phyloP scores from a whole-genome alignment of 2,329 filamentous ascomycete genomes.

The Beauveria varroae region DNA sequence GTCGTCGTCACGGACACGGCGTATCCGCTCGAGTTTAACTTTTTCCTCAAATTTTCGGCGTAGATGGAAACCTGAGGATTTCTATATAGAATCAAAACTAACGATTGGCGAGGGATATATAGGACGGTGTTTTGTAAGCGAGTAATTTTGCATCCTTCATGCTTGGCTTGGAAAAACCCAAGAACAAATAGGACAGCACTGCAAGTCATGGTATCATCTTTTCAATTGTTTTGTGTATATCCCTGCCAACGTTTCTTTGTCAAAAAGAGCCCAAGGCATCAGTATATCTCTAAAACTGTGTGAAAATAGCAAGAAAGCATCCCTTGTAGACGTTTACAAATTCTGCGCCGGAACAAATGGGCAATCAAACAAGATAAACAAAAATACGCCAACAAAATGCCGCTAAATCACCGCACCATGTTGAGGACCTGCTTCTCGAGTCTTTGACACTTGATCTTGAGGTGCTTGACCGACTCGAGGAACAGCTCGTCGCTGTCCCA shows the following conservation, averaged over 20 bases:
- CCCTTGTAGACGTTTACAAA: constrained; percentile 9
- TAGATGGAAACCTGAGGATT: background rate
- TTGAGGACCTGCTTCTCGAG: constrained; percentile 63
- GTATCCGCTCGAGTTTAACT: constrained; percentile 64
- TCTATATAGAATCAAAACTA: background rate
- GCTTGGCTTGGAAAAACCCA: background rate
- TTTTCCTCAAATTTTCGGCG: constrained; percentile 41
- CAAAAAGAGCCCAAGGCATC: background rate
- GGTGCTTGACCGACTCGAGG: constrained; percentile 74
- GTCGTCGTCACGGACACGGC: constrained; percentile 90
- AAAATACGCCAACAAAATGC: constrained; percentile 8
- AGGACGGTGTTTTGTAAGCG: background rate
- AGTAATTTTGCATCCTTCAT: background rate
- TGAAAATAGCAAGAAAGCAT: background rate
- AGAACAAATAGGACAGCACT: background rate
- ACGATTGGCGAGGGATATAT: background rate
- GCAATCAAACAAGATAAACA: background rate
- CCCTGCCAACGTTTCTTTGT: background rate
- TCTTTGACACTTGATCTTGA: constrained; percentile 76
- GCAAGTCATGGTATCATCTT: background rate
- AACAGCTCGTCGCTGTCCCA: constrained; percentile 92
- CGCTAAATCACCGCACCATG: constrained; percentile 44
- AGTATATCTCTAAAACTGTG: constrained; percentile 10
- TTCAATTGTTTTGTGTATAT: constrained; percentile 3
- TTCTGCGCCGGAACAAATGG: constrained; percentile 4